phyloP scores from a whole-genome alignment of 495 filamentous ascomycete genomes.

The Amorphotheca resinae region DNA sequence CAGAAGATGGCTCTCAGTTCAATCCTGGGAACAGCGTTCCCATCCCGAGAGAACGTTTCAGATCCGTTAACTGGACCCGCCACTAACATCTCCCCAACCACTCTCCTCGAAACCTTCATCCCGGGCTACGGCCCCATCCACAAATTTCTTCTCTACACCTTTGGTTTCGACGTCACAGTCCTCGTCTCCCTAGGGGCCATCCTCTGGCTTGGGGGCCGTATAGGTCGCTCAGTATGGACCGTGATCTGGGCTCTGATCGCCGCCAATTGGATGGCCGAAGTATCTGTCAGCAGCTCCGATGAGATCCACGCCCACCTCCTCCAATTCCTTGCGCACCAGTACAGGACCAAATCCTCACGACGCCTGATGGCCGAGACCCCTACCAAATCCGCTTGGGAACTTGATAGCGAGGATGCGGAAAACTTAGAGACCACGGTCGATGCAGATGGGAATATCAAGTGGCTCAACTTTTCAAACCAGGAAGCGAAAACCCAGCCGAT shows the following conservation, averaged over 20 bases:
- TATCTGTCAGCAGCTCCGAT: conserved; percentile 44
- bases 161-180: conserved; percentile 45
- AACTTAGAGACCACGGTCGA: conserved; percentile 9
- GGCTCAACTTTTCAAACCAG: conserved; percentile 20
- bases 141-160: conserved; percentile 34
- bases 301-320: conserved; percentile 49
- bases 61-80: neutral
- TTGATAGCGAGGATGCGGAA: conserved; percentile 31
- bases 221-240: conserved; percentile 19
- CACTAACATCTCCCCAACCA: conserved; percentile 9
- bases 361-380: conserved; percentile 45
- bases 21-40: neutral
- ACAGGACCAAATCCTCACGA: conserved; percentile 37
- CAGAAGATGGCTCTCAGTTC: conserved; percentile 1
- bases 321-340: conserved; percentile 46
- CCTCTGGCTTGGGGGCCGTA: conserved; percentile 19
- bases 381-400: conserved; percentile 38
- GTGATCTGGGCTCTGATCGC: conserved; percentile 19
- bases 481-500: conserved; percentile 30
- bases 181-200: conserved; percentile 40
- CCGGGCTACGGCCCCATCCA: conserved; percentile 50
- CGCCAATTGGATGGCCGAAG: conserved; percentile 39
- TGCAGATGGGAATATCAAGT: conserved; percentile 15
- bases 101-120: conserved; percentile 46
- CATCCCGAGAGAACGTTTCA: neutral